These are phyloP conservation scores for Penicillium olsonii DNA, from an alignment of 2,329 filamentous ascomycete genomes.

Conservation along the genomic window DNA sequence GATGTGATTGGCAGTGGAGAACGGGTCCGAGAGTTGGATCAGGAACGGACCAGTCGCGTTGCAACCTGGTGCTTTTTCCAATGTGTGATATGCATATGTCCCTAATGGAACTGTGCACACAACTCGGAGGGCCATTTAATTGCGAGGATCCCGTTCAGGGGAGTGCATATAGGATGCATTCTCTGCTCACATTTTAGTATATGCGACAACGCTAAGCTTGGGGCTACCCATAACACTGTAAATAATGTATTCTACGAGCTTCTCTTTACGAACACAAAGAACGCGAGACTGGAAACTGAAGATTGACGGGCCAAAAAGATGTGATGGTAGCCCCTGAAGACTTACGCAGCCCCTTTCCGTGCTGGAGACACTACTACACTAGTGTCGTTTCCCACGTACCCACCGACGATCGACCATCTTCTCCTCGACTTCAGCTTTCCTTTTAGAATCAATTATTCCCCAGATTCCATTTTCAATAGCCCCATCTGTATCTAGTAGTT, in stretches of 20 bases:
- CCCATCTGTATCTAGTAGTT: conserved; percentile 2
- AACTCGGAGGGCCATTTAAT: not conserved
- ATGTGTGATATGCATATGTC: conserved; percentile 2
- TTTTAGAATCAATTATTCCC: conserved; percentile 5
- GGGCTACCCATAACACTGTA: not conserved
- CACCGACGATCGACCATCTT: conserved; percentile 7
- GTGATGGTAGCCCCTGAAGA: conserved; percentile 7
- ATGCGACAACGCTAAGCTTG: not conserved
- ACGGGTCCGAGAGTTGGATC: not conserved
- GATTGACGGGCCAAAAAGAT: too few species aligned
- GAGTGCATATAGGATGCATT: not conserved
- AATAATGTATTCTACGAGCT: not conserved
- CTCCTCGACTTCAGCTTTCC: conserved; percentile 4
- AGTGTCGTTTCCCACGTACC: conserved; percentile 11
- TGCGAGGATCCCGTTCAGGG: not conserved
- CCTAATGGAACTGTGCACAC: conserved; percentile 1
- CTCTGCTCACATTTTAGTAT: not conserved
- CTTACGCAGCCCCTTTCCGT: conserved; percentile 23
- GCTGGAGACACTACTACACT: conserved; percentile 22
- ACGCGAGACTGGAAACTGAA: too few species aligned
- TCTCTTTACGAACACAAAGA: too few species aligned
- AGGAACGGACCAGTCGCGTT: conserved; percentile 9
- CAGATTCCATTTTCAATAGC: conserved; percentile 3
- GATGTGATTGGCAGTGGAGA: conserved; percentile 10
- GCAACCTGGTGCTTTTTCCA: conserved; percentile 1